A percentile compares a stretch with the other conserved stretches of the same genome.
Conservation (phyloP, 495 filamentous ascomycete species). For the Pseudoneurospora amorphoporcata region DNA sequence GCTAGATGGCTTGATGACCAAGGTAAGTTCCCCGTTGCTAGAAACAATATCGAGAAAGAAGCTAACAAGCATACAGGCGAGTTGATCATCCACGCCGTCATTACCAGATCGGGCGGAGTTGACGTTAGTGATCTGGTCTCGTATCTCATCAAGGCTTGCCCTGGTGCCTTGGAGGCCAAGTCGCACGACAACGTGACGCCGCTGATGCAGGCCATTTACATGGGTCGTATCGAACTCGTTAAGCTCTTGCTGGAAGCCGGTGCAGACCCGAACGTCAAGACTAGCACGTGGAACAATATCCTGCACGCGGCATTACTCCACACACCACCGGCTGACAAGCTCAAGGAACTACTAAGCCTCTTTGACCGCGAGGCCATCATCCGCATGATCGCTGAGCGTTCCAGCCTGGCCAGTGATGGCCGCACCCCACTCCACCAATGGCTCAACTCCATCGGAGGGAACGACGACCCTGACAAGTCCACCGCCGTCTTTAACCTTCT, state of each 20-base stretch:
- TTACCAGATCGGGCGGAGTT: slow-evolving; percentile 32
- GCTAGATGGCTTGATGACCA: slow-evolving; percentile 48
- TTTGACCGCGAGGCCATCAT: slow-evolving; percentile 38
- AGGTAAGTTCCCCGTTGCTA: slow-evolving; percentile 26
- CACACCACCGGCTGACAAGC: slow-evolving; percentile 12
- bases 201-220: slow-evolving; percentile 45
- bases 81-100: slow-evolving; percentile 55
- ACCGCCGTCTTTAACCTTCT: slow-evolving; percentile 31
- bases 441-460: slow-evolving; percentile 10
- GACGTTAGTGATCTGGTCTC: slow-evolving; percentile 44
- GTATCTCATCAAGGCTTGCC: slow-evolving; percentile 48
- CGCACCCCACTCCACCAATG: slow-evolving; percentile 33
- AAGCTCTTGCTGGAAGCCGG: slow-evolving; percentile 51
- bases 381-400: slow-evolving; percentile 30
- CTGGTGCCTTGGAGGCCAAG: slow-evolving; percentile 47
- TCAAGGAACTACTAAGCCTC: slow-evolving; percentile 39
- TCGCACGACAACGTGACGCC: slow-evolving; percentile 48
- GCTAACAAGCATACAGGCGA: slow-evolving; percentile 37
- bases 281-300: slow-evolving; percentile 45
- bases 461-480: slow-evolving; percentile 2
- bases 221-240: slow-evolving; percentile 42
- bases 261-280: slow-evolving; percentile 51
- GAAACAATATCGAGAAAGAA: neutral
- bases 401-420: slow-evolving; percentile 21
- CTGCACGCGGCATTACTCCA: slow-evolving; percentile 42